These are phyloP conservation scores for Fraxinus ornus DNA, from an alignment of 305 asterid species.

Conservation along the genomic window DNA sequence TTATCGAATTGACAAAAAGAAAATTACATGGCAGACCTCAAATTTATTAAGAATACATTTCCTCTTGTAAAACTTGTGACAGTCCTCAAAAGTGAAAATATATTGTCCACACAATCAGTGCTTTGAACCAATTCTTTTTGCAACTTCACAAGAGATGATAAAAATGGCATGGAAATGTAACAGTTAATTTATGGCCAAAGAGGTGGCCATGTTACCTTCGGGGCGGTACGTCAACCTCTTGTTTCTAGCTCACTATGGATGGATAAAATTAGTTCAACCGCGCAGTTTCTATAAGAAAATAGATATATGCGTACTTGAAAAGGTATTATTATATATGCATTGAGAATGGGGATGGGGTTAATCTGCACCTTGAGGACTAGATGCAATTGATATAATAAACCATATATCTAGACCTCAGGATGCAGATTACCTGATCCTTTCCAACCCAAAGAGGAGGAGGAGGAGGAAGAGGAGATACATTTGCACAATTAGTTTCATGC, in stretches of 20 bases:
- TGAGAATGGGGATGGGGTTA: conserved; percentile 36
- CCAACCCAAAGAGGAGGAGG: conserved; percentile 19
- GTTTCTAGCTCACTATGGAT: conserved; percentile 18
- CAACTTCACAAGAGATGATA: not conserved
- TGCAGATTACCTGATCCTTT: conserved; percentile 42
- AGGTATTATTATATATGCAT: not conserved
- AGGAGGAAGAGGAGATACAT: not conserved
- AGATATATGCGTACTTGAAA: not conserved
- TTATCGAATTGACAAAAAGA: not conserved
- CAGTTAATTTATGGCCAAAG: not conserved
- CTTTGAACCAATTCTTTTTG: not conserved
- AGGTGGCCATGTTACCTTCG: conserved; percentile 19
- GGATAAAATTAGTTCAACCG: not conserved
- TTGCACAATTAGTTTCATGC: not conserved
- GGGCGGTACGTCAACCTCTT: not conserved
- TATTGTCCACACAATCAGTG: not conserved
- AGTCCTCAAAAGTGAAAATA: not conserved
- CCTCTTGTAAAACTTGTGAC: not conserved
- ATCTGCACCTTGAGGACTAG: conserved; percentile 71
- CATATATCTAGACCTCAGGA: conserved; percentile 59
- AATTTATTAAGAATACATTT: not conserved
- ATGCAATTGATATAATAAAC: conserved; percentile 7
- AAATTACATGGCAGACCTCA: not conserved
- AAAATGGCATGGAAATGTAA: not conserved
- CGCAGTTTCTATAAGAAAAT: not conserved